These are phyloP conservation scores for Gossypium australe DNA, from an alignment of 345 rosid species.

Conservation along the genomic window DNA sequence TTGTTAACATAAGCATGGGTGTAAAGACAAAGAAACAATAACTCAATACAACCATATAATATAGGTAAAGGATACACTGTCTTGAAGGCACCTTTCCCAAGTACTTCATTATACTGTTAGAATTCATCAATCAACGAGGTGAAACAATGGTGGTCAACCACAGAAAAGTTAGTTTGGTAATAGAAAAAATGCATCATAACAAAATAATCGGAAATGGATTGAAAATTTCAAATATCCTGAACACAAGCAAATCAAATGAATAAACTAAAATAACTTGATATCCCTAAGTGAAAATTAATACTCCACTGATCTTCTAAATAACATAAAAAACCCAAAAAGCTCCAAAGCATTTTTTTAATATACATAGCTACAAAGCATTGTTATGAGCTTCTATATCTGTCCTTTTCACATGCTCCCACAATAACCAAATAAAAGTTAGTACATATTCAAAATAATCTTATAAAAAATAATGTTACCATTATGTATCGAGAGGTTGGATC, in stretches of 20 bases:
- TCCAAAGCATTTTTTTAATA: background rate
- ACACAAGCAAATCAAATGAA: background rate
- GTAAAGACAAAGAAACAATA: background rate
- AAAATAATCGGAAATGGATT: background rate
- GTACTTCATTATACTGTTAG: constrained; percentile 61
- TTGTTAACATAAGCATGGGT: background rate
- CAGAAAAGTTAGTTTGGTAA: background rate
- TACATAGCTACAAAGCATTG: background rate
- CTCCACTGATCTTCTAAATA: background rate
- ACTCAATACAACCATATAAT: background rate
- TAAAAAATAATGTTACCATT: constrained; percentile 31
- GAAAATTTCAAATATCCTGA: background rate
- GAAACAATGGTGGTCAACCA: background rate
- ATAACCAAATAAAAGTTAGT: constrained; percentile 6
- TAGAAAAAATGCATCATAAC: background rate
- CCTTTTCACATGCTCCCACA: constrained; percentile 3
- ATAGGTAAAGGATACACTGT: constrained; percentile 55
- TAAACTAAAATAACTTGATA: background rate
- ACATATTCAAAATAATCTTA: background rate
- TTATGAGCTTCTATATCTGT: background rate
- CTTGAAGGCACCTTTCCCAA: constrained; percentile 80
- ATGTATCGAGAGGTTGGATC: constrained; percentile 63
- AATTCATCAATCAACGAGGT: constrained; percentile 12
- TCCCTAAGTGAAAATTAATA: background rate
- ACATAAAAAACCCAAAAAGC: background rate